Percentiles rank a stretch among this genome's conserved stretches.
Evolutionary conservation across 805 yeast species (phyloP).

Genomic region (Saturnispora gosingensis): DNA sequence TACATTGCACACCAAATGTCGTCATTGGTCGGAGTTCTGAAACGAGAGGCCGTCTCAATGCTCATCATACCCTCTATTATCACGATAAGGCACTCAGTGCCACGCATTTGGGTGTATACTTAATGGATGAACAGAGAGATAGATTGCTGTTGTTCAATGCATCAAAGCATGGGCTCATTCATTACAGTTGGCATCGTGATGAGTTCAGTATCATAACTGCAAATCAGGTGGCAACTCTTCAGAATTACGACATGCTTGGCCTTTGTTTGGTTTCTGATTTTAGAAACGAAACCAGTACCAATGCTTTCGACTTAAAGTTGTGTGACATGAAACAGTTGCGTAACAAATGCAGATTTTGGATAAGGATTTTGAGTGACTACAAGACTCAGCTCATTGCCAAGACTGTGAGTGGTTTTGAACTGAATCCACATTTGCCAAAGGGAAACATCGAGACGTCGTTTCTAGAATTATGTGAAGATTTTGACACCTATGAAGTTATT

Average conservation of each 20-base stretch:
- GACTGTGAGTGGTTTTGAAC: not conserved
- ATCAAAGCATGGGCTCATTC: conserved; percentile 11
- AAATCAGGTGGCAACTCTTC: not conserved
- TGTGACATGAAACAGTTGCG: not conserved
- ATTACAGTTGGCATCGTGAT: not conserved
- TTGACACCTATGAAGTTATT: not conserved
- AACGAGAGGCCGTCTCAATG: conserved; percentile 6
- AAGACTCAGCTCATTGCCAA: not conserved
- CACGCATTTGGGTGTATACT: conserved; percentile 13
- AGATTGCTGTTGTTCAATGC: conserved; percentile 2
- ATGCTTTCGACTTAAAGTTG: not conserved
- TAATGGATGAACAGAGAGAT: not conserved
- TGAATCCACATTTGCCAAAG: not conserved
- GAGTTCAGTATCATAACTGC: not conserved
- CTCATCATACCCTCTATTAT: conserved; percentile 14
- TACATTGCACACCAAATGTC: not conserved
- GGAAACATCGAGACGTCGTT: not conserved
- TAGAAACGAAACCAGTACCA: not conserved
- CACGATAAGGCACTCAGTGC: conserved; percentile 21
- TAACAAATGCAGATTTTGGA: not conserved
- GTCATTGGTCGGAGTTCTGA: conserved; percentile 22
- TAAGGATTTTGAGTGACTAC: conserved; percentile 3
- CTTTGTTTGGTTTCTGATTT: conserved; percentile 5
- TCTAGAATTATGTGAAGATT: not conserved
- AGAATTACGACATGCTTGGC: conserved; percentile 1